Evolutionary conservation across 352 stramenopile genomes (phyloP), one percentile per base, ranked within the genome.

Genomic region (Phytophthora megakarya): DNA sequence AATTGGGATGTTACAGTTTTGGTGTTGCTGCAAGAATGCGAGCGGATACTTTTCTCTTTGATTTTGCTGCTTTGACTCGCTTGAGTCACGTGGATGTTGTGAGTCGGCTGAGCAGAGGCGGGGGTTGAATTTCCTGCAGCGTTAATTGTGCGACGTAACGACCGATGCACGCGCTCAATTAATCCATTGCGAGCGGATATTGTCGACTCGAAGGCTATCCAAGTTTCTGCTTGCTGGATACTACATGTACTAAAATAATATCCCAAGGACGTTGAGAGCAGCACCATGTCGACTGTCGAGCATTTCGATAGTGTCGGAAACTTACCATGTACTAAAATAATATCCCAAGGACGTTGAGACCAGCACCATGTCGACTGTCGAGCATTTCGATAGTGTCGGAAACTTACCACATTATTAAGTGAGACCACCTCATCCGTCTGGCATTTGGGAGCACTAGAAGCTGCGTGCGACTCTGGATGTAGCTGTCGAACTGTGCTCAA

Each of bases 381-480:
- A 48, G 25, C 22, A 18, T 59, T 59, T 59, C 37, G 28, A 13
- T 49, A 58, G 37, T 58, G 30, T 55, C 42, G 9, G 19, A 30
- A 47, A 48, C 38, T 38, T 40, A 46, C 37, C 38, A 32, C 25
- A 49, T 35, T 35, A 38, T 47, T 10, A 18, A 13, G n/a, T 49
- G 30, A 35, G 4, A 35, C n/a, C n/a, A n/a, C n/a, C n/a, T 15
- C 35, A 58, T 7, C 16, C 39, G 52, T 19, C 21, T 61, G 52
- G 52, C 12, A 52, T 46, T 16, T 10, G 8, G 2, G 30, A 51
- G n/a, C 35, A n/a, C 18, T 26, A 28, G 15, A 51, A 46, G 28
- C 49, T 32, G 38, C 43, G 50, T 37, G 21, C 19, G 7, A 15
- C 1, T 44, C 30, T 44, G 46, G 16, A 22, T 35, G 13, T 19